Conservation (phyloP, 1,284 basidiomycete species). For the Trametes versicolor region DNA sequence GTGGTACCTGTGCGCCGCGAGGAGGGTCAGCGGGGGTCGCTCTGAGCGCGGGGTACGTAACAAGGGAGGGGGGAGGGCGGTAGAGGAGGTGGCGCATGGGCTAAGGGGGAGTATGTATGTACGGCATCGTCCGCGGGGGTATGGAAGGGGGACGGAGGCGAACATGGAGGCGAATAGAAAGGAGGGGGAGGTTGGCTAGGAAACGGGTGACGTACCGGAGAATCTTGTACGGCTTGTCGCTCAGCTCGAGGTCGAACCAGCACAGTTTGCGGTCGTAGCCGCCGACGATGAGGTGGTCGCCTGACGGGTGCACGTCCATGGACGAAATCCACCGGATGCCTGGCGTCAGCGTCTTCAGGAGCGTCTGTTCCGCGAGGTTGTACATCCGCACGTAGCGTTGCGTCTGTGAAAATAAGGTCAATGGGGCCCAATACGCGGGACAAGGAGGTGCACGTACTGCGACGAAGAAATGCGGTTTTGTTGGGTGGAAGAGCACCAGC, state of each 20-base stretch:
- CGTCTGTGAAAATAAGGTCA: too few relatives aligned
- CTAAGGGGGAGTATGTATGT: not conserved
- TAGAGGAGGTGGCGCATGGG: not conserved
- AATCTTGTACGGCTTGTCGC: conserved; percentile 96
- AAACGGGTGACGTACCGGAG: conserved; percentile 66
- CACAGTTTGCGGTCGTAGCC: conserved; percentile 97
- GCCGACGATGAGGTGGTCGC: conserved; percentile 96
- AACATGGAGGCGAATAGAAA: not conserved
- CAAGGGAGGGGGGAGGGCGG: not conserved
- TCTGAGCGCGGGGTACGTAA: conserved; percentile 11
- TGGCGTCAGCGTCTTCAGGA: conserved; percentile 92
- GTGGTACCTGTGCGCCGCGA: conserved; percentile 80
- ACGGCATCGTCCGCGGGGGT: not conserved
- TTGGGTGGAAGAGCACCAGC: conserved; percentile 93
- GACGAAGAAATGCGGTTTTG: conserved; percentile 96
- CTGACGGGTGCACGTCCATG: conserved; percentile 95
- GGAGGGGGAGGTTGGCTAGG: conserved; percentile 9
- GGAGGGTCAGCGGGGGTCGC: conserved; percentile 1
- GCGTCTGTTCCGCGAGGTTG: conserved; percentile 92
- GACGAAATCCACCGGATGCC: conserved; percentile 98
- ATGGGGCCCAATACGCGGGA: too few relatives aligned
- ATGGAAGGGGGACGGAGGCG: conserved; percentile 1
- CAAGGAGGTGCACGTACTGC: conserved; percentile 71
- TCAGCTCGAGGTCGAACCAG: conserved; percentile 99
- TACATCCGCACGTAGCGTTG: conserved; percentile 97